These are phyloP conservation scores for Drechmeria coniospora DNA, from an alignment of 2,329 filamentous ascomycete genomes.

Conservation along the genomic window DNA sequence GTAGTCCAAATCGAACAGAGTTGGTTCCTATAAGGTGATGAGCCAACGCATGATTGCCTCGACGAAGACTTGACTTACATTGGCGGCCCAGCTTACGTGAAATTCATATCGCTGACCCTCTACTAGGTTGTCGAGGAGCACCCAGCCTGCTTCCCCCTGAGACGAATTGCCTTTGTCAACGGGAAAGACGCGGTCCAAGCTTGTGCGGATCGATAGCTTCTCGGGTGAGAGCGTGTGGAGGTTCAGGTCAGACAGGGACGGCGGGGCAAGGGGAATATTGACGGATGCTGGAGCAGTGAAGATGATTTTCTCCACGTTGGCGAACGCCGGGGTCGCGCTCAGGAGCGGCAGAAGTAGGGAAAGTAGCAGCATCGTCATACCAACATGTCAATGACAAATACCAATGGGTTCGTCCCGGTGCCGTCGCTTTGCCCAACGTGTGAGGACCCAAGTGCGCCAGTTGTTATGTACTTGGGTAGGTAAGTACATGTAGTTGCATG, in stretches of 20 bases:
- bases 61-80: conserved; percentile 40
- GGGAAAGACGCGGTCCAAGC: conserved; percentile 55
- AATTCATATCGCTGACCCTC: conserved; percentile 73
- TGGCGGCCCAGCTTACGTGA: conserved; percentile 84
- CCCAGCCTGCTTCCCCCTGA: conserved; percentile 57
- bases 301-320: conserved; percentile 84
- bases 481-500: too few relatives aligned
- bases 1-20: conserved; percentile 55
- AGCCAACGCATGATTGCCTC: conserved; percentile 1
- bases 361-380: conserved; percentile 1
- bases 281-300: conserved; percentile 57
- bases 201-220: conserved; percentile 40
- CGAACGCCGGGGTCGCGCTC: conserved; percentile 17
- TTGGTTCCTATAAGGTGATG: conserved; percentile 59
- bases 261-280: conserved; percentile 29
- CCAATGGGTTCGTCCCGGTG: too few relatives aligned
- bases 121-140: conserved; percentile 55
- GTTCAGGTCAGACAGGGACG: conserved; percentile 35
- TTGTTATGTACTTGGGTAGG: too few relatives aligned
- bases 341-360: conserved; percentile 6
- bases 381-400: too few relatives aligned
- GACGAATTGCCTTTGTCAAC: conserved; percentile 23
- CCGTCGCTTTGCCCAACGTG: too few relatives aligned
- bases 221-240: conserved; percentile 49
- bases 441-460: too few relatives aligned